Conservation (phyloP, 1,139 yeast genomes). For the Yamadazyma friedrichii region DNA sequence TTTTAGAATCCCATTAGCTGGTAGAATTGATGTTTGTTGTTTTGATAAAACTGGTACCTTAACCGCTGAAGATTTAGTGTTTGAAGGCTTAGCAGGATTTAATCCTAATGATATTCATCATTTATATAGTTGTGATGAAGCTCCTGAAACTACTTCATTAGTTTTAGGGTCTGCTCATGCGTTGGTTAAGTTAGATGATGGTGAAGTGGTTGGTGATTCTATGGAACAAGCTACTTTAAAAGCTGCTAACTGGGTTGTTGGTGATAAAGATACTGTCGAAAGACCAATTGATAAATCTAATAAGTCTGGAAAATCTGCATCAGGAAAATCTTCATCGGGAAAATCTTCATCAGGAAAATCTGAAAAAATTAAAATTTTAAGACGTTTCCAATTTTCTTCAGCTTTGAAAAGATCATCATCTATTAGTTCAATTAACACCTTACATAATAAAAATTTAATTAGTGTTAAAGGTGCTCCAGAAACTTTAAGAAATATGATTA, state of each 20-base stretch:
- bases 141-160: constrained; percentile 65
- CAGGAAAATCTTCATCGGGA: constrained; percentile 35
- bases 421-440: constrained; percentile 60
- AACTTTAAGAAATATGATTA: constrained; percentile 78
- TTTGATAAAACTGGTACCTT: constrained; percentile 98
- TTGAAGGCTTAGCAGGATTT: constrained; percentile 94
- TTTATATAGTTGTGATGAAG: constrained; percentile 54
- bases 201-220: constrained; percentile 98
- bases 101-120: constrained; percentile 53
- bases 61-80: constrained; percentile 94
- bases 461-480: constrained; percentile 99
- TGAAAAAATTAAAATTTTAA: constrained; percentile 68
- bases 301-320: constrained; percentile 16
- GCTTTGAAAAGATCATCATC: constrained; percentile 94
- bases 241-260: constrained; percentile 85
- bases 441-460: constrained; percentile 60
- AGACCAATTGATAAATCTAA: constrained; percentile 23
- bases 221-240: constrained; percentile 96
- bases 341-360: constrained; percentile 39
- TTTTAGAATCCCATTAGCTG: constrained; percentile 95
- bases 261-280: constrained; percentile 65
- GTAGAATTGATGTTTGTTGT: constrained; percentile 97
- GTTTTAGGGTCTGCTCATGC: constrained; percentile 97
- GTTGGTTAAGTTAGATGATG: constrained; percentile 87
- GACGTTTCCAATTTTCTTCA: constrained; percentile 96